Base-by-base conservation (phyloP, 169 alveolate genomes). In the Cryptosporidium bovis region DNA sequence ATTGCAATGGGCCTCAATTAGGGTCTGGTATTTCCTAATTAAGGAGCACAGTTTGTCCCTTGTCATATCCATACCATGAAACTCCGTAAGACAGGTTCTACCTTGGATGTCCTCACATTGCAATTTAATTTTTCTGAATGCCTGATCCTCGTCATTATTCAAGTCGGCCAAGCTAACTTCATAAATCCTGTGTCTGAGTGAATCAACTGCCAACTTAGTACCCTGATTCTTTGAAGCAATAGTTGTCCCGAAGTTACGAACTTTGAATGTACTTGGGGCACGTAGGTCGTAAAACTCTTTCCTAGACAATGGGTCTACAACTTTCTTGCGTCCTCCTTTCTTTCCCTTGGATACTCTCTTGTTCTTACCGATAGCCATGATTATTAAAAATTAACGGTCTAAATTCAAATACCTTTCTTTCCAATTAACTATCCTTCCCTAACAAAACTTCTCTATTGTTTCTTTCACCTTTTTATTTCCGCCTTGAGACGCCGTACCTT, bases 301-400 rank as follows among this genome's bases (percentile, higher is more conserved):
- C 93, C 96, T 94, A 77, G 95, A 84, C 95, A 97, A 97, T 51
- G 98, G 98, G 93, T 97, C 99, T 40, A 97, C 96, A 53, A 97
- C 94, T 94, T 97, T 97, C 98, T 97, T 97, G 93, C 97, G 97
- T 58, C 96, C 97, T 67, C 99, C 99, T 95, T 97, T 97, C 92
- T 96, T 96, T 53, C 98, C 98, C 95, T 96, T 96, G 94, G 97
- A 96, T 89, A 96, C 96, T 91, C 98, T 93, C 85, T 97, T 97
- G 92, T 97, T 97, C 96, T 97, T 97, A 46, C 99, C 99, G 65
- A 96, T 96, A 84, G 99, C 98, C 99, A 97, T 97, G 82, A 91
- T 91, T 40, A 69, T 29, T 65, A 64, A 60, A 10, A 33, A 69
- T 69, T 33, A 18, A 31, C 51, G 29, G 27, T 55, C 16, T 18